phyloP scores from a whole-genome alignment of 176 grass and related monocot species.

The Saccharum spontaneum region DNA sequence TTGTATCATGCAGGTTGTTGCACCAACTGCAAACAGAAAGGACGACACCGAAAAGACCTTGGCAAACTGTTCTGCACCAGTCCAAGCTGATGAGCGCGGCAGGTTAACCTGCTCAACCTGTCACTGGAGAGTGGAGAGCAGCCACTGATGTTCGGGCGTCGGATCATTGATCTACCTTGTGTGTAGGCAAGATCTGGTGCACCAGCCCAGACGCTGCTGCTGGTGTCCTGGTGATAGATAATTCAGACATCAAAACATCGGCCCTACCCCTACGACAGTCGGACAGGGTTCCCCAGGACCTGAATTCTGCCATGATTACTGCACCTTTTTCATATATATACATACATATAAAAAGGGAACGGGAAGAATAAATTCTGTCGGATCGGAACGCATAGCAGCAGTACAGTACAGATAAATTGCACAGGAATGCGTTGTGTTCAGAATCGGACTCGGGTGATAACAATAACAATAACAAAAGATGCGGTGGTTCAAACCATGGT shows the following conservation, averaged over 20 bases:
- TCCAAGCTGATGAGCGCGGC: background rate
- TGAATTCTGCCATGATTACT: background rate
- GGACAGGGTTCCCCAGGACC: background rate
- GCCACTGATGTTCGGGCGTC: background rate
- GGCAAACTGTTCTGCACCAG: constrained; percentile 1
- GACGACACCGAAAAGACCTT: background rate
- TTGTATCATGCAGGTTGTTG: background rate
- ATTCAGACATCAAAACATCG: background rate
- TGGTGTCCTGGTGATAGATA: background rate
- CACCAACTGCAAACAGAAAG: background rate
- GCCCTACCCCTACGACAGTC: background rate
- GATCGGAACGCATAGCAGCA: background rate
- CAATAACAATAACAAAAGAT: background rate
- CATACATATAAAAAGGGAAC: background rate
- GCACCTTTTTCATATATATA: background rate
- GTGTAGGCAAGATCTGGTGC: background rate
- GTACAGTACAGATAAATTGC: background rate
- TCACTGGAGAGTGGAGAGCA: background rate
- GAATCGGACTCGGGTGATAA: background rate
- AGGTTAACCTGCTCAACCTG: constrained; percentile 31
- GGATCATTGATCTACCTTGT: background rate
- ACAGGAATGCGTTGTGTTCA: background rate
- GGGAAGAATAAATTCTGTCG: background rate
- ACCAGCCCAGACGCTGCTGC: background rate
- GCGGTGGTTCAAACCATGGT: background rate